These are phyloP conservation scores for Medicago arabica DNA, from an alignment of 306 rosid species.

Conservation along the genomic window DNA sequence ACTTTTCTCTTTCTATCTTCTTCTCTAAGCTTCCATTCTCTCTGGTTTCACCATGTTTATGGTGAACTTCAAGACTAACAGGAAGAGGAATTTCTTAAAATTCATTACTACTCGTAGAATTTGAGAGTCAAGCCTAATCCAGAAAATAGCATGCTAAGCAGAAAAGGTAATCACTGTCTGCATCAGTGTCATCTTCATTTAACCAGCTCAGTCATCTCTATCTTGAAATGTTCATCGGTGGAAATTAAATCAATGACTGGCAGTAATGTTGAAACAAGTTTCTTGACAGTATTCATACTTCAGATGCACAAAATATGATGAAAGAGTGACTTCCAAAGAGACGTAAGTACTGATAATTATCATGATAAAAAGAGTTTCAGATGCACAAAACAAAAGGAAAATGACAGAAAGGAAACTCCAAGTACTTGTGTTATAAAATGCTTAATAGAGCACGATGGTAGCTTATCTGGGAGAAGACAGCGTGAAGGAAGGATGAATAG, in stretches of 20 bases:
- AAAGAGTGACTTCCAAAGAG: conserved; percentile 9
- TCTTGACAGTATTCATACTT: conserved; percentile 19
- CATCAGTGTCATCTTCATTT: conserved; percentile 29
- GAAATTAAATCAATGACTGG: conserved; percentile 12
- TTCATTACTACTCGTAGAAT: conserved; percentile 17
- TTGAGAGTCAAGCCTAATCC: neutral
- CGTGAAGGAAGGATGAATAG: conserved; percentile 31
- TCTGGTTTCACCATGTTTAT: no score
- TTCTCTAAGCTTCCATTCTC: no score
- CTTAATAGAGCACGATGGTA: conserved; percentile 27
- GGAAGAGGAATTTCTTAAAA: neutral
- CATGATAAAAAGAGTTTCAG: conserved; percentile 30
- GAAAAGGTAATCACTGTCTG: conserved; percentile 9
- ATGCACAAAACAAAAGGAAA: conserved; percentile 34
- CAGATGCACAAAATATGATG: conserved; percentile 6
- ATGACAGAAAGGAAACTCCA: conserved; percentile 30
- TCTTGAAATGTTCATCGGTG: conserved; percentile 9
- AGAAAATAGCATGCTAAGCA: conserved; percentile 3
- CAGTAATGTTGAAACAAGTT: conserved; percentile 5
- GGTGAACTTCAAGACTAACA: no score
- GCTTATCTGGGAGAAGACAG: conserved; percentile 30
- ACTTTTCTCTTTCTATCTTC: no score
- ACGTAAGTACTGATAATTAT: conserved; percentile 21
- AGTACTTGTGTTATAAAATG: conserved; percentile 27
- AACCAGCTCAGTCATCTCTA: conserved; percentile 32